Conservation (phyloP, 2,329 filamentous ascomycete genomes). For the Cladosporium halotolerans region DNA sequence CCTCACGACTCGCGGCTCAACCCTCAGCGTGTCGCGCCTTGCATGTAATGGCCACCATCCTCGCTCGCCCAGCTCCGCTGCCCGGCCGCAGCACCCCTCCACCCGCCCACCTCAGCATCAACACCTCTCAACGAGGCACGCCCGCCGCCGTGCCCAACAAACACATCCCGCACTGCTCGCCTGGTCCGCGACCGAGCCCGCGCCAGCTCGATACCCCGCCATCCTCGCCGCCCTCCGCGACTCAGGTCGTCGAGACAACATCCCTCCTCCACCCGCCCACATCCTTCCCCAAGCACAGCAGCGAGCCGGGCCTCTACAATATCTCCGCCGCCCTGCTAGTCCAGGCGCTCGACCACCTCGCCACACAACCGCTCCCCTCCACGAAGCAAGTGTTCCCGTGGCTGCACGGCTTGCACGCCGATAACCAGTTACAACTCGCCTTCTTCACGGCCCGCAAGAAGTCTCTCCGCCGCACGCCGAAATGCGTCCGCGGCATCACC, state of each 20-base stretch:
- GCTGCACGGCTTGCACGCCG: conserved; percentile 85
- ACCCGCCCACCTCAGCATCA: conserved; percentile 52
- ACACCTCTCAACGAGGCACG: conserved; percentile 49
- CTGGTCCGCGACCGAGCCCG: conserved; percentile 57
- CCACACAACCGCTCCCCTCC: conserved; percentile 75
- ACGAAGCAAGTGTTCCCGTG: conserved; percentile 88
- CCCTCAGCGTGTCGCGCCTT: neutral
- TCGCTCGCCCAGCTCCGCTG: conserved; percentile 10
- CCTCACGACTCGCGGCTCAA: neutral
- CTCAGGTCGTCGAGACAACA: conserved; percentile 50
- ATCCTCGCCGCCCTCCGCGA: conserved; percentile 55
- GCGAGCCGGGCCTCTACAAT: conserved; percentile 60
- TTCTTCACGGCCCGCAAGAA: conserved; percentile 80
- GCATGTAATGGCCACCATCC: conserved; percentile 18
- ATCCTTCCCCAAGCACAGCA: conserved; percentile 47
- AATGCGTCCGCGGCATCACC: conserved; percentile 73
- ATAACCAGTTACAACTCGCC: conserved; percentile 79
- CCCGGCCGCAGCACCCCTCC: conserved; percentile 25
- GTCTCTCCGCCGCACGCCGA: conserved; percentile 62
- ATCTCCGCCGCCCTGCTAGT: conserved; percentile 64
- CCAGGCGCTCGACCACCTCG: conserved; percentile 66
- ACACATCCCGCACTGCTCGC: conserved; percentile 82
- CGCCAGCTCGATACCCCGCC: conserved; percentile 45
- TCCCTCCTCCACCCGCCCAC: conserved; percentile 73
- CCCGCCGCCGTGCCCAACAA: conserved; percentile 72